These are phyloP conservation scores for Globisporangium takayamanum DNA, from an alignment of 352 stramenopile species.

Conservation along the genomic window DNA sequence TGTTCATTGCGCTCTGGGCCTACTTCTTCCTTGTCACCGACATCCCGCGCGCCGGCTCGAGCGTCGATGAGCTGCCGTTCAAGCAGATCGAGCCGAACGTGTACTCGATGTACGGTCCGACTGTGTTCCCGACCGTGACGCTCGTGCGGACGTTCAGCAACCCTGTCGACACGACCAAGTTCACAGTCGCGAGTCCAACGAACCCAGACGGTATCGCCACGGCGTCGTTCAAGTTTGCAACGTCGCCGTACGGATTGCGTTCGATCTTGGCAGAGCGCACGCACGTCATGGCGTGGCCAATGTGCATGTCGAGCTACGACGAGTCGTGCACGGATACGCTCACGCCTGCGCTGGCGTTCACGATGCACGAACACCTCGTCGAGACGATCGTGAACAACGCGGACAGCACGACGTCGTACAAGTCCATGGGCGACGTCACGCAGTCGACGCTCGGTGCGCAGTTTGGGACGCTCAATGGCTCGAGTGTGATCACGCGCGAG, in stretches of 20 bases:
- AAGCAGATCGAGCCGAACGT: constrained; percentile 45
- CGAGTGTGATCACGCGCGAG: constrained; percentile 28
- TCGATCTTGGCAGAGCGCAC: constrained; percentile 25
- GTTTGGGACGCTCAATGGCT: constrained; percentile 8
- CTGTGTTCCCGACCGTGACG: constrained; percentile 19
- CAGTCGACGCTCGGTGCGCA: constrained; percentile 18
- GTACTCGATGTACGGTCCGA: constrained; percentile 38
- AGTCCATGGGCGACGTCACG: constrained; percentile 36
- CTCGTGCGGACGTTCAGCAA: constrained; percentile 17
- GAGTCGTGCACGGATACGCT: constrained; percentile 20
- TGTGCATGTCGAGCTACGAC: constrained; percentile 23
- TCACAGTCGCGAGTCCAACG: constrained; percentile 10
- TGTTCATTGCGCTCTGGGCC: constrained; percentile 28
- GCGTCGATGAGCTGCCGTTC: constrained; percentile 32
- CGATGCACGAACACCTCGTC: constrained; percentile 38
- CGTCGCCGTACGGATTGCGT: constrained; percentile 40
- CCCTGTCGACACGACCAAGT: constrained; percentile 3
- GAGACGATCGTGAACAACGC: constrained; percentile 29
- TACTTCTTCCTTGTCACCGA: constrained; percentile 44
- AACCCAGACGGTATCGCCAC: constrained; percentile 12
- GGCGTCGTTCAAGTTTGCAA: constrained; percentile 34
- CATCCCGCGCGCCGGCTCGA: constrained; percentile 28
- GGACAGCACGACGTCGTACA: constrained; percentile 43
- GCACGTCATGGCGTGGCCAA: constrained; percentile 19
- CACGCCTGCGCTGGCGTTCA: constrained; percentile 21